A percentile compares a stretch with the other conserved stretches of the same genome.
These are phyloP conservation scores for Candida glaebosa DNA, from an alignment of 805 yeast genomes.

Conservation along the genomic window DNA sequence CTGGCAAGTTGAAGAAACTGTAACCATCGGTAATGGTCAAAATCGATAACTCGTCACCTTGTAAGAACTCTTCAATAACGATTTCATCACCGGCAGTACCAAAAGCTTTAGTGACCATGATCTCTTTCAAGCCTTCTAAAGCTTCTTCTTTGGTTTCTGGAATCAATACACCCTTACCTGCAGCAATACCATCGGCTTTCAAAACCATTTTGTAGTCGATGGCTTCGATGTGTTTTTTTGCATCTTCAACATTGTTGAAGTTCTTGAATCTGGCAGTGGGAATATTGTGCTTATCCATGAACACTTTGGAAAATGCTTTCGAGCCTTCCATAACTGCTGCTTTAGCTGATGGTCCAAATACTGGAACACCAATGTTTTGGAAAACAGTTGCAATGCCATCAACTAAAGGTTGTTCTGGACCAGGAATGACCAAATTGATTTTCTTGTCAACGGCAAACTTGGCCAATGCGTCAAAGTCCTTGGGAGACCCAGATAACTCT, in stretches of 20 bases:
- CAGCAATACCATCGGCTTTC: constrained; percentile 98
- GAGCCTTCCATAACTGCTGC: constrained; percentile 98
- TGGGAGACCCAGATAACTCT: constrained; percentile 55
- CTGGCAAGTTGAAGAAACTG: constrained; percentile 83
- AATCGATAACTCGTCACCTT: constrained; percentile 95
- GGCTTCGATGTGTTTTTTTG: constrained; percentile 63
- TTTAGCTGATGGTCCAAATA: constrained; percentile 88
- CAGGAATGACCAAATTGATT: constrained; percentile 82
- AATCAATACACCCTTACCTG: constrained; percentile 96
- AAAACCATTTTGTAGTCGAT: constrained; percentile 78
- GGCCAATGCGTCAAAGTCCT: constrained; percentile 67
- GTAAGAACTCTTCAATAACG: constrained; percentile 92
- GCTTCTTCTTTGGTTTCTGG: constrained; percentile 87
- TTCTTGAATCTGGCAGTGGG: constrained; percentile 92
- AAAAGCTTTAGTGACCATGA: constrained; percentile 86
- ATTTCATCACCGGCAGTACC: constrained; percentile 92
- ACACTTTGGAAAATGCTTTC: constrained; percentile 88
- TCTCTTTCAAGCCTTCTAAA: constrained; percentile 71
- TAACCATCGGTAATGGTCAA: constrained; percentile 93
- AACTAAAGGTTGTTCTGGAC: constrained; percentile 98
- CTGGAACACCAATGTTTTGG: constrained; percentile 83
- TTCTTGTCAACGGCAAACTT: constrained; percentile 68
- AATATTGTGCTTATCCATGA: constrained; percentile 86
- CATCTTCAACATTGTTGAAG: constrained; percentile 74
- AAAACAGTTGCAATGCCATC: constrained; percentile 82